These are phyloP conservation scores for Ceratocystis harringtonii DNA, from an alignment of 2,329 filamentous ascomycete genomes.

Conservation along the genomic window DNA sequence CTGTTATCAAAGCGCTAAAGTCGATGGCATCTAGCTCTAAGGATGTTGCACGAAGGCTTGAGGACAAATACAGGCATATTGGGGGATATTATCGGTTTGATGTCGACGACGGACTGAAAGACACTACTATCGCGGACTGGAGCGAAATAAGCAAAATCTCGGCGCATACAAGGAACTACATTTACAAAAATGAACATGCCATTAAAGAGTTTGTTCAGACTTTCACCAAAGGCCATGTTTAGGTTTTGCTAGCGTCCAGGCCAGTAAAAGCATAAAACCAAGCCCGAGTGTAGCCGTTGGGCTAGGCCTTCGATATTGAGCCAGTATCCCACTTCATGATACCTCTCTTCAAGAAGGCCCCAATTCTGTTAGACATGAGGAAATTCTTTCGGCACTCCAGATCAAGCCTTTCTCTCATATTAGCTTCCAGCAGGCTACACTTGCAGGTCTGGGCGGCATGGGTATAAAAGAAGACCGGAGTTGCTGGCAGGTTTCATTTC, in stretches of 20 bases:
- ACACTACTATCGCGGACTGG: slow-evolving; percentile 22
- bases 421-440: neutral
- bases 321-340: neutral
- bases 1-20: neutral
- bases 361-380: neutral
- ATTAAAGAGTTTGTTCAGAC: neutral
- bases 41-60: neutral
- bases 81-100: slow-evolving; percentile 22
- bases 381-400: neutral
- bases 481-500: neutral
- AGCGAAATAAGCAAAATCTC: slow-evolving; percentile 20
- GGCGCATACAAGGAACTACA: slow-evolving; percentile 20
- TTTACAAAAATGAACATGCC: slow-evolving; percentile 8
- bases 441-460: neutral
- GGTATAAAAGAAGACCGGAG: neutral
- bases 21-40: neutral
- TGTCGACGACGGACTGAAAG: slow-evolving; percentile 21
- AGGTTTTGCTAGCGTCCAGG: neutral
- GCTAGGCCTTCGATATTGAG: neutral
- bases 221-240: neutral
- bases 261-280: neutral
- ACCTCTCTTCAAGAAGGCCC: neutral
- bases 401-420: neutral
- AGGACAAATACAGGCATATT: slow-evolving; percentile 18
- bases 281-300: neutral